These are phyloP conservation scores for Arthrobotrys entomopaga DNA, from an alignment of 2,329 filamentous ascomycete genomes.

Conservation along the genomic window DNA sequence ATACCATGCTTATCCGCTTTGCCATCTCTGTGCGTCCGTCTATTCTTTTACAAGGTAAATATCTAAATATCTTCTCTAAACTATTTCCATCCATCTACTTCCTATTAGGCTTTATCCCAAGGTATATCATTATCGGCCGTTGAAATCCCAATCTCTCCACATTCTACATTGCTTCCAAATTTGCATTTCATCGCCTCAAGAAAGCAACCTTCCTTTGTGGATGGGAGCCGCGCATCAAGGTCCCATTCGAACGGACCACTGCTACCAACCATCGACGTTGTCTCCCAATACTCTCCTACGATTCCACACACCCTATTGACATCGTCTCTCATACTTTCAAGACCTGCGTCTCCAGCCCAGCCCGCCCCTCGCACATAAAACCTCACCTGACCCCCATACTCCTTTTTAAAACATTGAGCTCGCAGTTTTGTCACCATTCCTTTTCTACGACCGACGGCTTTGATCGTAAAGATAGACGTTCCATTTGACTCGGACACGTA, in stretches of 20 bases:
- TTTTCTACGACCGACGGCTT: conserved; percentile 14
- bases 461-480: conserved; percentile 7
- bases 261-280: neutral
- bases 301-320: conserved; percentile 4
- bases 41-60: no score
- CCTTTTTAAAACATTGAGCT: conserved; percentile 14
- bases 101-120: conserved; percentile 1
- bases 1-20: no score
- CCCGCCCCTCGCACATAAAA: conserved; percentile 22
- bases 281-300: conserved; percentile 1
- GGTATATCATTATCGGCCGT: neutral
- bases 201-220: conserved; percentile 10
- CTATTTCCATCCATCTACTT: neutral
- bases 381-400: neutral
- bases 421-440: neutral
- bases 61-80: no score
- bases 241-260: conserved; percentile 10
- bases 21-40: no score
- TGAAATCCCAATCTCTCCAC: neutral
- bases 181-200: conserved; percentile 5
- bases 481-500: conserved; percentile 17
- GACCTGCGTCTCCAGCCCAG: conserved; percentile 24
- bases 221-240: neutral
- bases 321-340: conserved; percentile 7
- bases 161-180: conserved; percentile 18